These are phyloP conservation scores for Pestalotiopsis sp. DNA, from an alignment of 2,329 filamentous ascomycete genomes.

Conservation along the genomic window DNA sequence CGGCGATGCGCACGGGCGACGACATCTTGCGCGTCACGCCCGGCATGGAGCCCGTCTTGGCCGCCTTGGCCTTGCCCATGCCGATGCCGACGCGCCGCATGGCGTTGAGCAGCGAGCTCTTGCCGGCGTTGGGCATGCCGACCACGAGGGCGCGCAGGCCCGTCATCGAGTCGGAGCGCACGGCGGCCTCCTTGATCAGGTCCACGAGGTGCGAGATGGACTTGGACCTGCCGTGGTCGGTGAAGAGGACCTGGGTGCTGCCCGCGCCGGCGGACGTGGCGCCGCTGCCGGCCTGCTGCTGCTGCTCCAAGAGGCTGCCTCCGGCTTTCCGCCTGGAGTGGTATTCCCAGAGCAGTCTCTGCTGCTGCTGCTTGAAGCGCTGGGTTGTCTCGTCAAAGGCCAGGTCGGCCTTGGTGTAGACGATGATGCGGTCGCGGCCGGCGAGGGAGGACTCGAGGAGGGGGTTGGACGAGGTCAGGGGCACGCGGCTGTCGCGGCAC, in stretches of 20 bases:
- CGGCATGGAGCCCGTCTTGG: constrained; percentile 82
- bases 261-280: background rate
- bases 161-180: constrained; percentile 63
- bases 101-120: constrained; percentile 90
- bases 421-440: constrained; percentile 74
- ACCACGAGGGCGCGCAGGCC: constrained; percentile 87
- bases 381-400: constrained; percentile 39
- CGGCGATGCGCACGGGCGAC: constrained; percentile 76
- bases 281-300: background rate
- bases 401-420: constrained; percentile 91
- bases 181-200: constrained; percentile 52
- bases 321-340: constrained; percentile 24
- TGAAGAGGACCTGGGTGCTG: constrained; percentile 41
- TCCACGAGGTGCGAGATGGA: constrained; percentile 45
- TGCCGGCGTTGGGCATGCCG: constrained; percentile 97
- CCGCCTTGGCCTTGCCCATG: constrained; percentile 73
- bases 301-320: constrained; percentile 9
- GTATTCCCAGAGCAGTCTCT: constrained; percentile 20
- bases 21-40: constrained; percentile 87
- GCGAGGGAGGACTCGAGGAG: constrained; percentile 79
- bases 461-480: constrained; percentile 87
- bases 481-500: constrained; percentile 91
- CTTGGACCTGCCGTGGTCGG: constrained; percentile 38
- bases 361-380: constrained; percentile 25
- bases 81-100: constrained; percentile 70